Conservation (phyloP, 306 rosid genomes). For the Chamaecrista fasciculata region DNA sequence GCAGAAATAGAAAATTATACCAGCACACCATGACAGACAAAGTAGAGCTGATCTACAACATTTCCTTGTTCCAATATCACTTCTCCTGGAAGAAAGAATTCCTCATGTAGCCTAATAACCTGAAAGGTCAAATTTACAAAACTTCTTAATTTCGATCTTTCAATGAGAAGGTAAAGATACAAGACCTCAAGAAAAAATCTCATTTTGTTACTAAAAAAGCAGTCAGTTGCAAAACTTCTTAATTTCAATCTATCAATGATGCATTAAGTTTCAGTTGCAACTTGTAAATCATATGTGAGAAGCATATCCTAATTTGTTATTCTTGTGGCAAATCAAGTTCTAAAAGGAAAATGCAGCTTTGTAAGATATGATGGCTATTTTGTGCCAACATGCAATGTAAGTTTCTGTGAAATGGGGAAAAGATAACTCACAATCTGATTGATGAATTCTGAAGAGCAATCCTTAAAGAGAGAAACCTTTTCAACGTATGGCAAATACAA, state of each 20-base stretch:
- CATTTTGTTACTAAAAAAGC: neutral
- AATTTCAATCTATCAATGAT: too few relatives aligned
- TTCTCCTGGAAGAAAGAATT: constrained; percentile 96
- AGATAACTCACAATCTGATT: constrained; percentile 75
- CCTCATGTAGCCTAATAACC: constrained; percentile 88
- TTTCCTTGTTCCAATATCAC: constrained; percentile 86
- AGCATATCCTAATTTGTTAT: neutral
- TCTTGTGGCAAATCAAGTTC: constrained; percentile 13
- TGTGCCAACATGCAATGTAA: constrained; percentile 13
- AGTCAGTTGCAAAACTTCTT: too few relatives aligned
- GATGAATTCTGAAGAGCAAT: constrained; percentile 85
- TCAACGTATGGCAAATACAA: constrained; percentile 62
- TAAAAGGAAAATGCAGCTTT: neutral
- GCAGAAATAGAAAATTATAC: constrained; percentile 45
- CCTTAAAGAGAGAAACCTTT: constrained; percentile 67
- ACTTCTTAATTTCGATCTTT: constrained; percentile 19
- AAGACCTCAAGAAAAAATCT: neutral
- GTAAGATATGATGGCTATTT: neutral
- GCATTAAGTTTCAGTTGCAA: constrained; percentile 15
- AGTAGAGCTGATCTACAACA: constrained; percentile 90
- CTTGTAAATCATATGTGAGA: neutral
- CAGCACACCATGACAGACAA: constrained; percentile 85
- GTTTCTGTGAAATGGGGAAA: neutral
- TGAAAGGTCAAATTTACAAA: constrained; percentile 35
- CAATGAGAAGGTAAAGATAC: neutral